Evolutionary conservation across 2,329 filamentous ascomycete genomes (phyloP).

Genomic region (Pseudogymnoascus sp.): DNA sequence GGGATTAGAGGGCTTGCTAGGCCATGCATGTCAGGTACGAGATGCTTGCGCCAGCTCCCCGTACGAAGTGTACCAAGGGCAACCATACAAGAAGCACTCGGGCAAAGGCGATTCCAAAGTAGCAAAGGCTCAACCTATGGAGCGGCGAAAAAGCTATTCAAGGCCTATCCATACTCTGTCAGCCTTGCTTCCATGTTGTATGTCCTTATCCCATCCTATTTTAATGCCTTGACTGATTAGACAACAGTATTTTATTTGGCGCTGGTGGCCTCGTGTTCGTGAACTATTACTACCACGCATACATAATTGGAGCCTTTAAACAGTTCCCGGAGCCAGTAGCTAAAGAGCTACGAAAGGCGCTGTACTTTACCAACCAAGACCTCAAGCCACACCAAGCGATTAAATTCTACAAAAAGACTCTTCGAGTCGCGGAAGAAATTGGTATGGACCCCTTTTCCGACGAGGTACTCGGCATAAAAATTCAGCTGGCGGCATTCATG

Average conservation of each 20-base stretch:
- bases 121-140: constrained; percentile 10
- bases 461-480: constrained; percentile 81
- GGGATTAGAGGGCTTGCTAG: constrained; percentile 1
- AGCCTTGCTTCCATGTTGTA: constrained; percentile 24
- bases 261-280: constrained; percentile 22
- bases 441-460: constrained; percentile 84
- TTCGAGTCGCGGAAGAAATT: constrained; percentile 62
- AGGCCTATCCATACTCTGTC: constrained; percentile 24
- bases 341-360: constrained; percentile 68
- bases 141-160: constrained; percentile 21
- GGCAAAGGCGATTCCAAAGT: constrained; percentile 1
- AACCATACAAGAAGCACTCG: background rate
- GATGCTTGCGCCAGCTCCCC: constrained; percentile 2
- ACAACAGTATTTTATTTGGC: constrained; percentile 23
- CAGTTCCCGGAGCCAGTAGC: constrained; percentile 62
- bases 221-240: background rate
- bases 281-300: constrained; percentile 27
- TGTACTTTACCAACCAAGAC: constrained; percentile 76
- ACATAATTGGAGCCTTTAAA: constrained; percentile 36
- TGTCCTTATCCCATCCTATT: background rate
- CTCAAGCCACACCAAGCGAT: constrained; percentile 68
- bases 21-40: background rate
- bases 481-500: constrained; percentile 70
- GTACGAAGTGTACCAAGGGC: background rate
- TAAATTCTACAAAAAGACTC: constrained; percentile 72